phyloP scores from a whole-genome alignment of 108 stramenopile species.

The Ochromonas danica region DNA sequence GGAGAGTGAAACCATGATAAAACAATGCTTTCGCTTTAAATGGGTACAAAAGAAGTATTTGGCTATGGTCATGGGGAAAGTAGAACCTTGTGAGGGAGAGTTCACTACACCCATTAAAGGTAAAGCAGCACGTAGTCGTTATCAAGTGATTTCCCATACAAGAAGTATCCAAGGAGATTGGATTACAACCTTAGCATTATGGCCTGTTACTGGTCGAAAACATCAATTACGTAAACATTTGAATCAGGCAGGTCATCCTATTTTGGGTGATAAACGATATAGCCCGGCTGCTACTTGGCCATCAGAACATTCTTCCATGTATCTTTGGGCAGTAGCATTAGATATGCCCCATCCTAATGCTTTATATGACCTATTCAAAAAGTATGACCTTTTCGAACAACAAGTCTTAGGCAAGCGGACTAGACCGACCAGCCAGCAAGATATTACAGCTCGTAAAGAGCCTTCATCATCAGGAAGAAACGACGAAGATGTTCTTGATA shows the following conservation, averaged over 20 bases:
- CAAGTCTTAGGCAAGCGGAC: too few relatives aligned
- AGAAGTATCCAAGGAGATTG: not conserved
- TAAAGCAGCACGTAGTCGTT: constrained; percentile 10
- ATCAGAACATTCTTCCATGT: not conserved
- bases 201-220: constrained; percentile 43
- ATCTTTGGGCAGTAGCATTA: not conserved
- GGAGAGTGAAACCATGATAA: constrained; percentile 32
- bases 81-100: constrained; percentile 33
- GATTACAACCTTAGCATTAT: constrained; percentile 46
- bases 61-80: constrained; percentile 41
- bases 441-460: too few relatives aligned
- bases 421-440: too few relatives aligned
- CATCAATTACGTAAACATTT: constrained; percentile 49
- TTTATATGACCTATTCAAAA: too few relatives aligned
- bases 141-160: not conserved
- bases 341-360: not conserved
- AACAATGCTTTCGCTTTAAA: constrained; percentile 33
- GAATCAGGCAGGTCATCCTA: constrained; percentile 37
- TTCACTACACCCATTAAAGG: constrained; percentile 37
- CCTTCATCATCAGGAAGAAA: too few relatives aligned
- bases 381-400: too few relatives aligned
- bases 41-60: constrained; percentile 42
- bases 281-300: not conserved
- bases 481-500: too few relatives aligned
- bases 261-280: constrained; percentile 47